Base-by-base conservation (phyloP, 495 filamentous ascomycete species). In the Penicillium macrosclerotiorum region DNA sequence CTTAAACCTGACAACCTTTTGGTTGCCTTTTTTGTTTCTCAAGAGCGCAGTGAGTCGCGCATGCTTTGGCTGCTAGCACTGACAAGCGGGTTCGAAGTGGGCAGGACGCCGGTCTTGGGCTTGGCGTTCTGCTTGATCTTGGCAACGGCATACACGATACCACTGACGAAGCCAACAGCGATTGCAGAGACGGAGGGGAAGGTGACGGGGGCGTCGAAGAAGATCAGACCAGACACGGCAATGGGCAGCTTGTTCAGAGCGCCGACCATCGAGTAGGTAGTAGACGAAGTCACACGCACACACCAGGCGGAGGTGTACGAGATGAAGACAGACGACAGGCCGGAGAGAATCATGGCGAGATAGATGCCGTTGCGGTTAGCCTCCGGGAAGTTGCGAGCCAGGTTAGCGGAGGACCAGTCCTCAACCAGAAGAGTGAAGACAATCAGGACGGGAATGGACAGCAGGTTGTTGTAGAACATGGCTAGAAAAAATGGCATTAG, bases 401-500 rank as follows among this genome's bases (percentile, higher is more conserved):
- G 68, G 74, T 99, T 99, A 37, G 75, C 74, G 27, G 81, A 71
- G 8, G 89, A 92, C 93, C 93, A 99, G 72, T 96, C 84, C 64
- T 99, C 93, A 47, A 87, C 74, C 49, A 95, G 57, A 40, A 95
- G 71, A 19, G 94, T 92, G 71, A 81, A 83, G 51, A 88, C 68
- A 38, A 96, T 64, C 20, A 99, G 82, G 53, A 97, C 85, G 39
- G 93, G 93, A 49, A 99, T 96, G 17, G 90, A 95, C 48, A 99
- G 82, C 33, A 99, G 80, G 68, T 99, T 99, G 82, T 99, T 99
- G 77, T 99, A 99, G 72, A 92, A 99, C 93, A 98, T 98, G 52
- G 91, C 92, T 97, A 54, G 19, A 26, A 16, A 37, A 20, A 9
- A 31, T 18, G n/a, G n/a, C n/a, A 17, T 23, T 41, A 38, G 11